A percentile compares a stretch with the other conserved stretches of the same genome.
These are phyloP conservation scores for Nymphaea thermarum DNA, from an alignment of 164 flowering plant species.

Conservation along the genomic window DNA sequence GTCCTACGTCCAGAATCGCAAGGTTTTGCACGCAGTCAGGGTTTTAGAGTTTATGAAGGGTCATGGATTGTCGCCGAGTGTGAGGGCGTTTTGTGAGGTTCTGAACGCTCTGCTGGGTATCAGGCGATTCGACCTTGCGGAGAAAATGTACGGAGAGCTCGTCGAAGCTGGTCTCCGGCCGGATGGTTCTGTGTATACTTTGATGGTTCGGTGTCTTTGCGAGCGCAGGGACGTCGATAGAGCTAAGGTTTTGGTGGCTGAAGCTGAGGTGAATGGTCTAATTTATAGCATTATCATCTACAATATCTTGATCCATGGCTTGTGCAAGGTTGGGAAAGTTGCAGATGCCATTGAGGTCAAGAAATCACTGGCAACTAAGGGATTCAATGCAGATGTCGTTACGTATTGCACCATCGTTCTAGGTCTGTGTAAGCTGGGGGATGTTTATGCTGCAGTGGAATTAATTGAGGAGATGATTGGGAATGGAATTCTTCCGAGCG, in stretches of 20 bases:
- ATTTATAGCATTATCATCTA: constrained; percentile 39
- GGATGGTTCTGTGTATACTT: constrained; percentile 43
- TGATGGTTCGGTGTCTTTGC: constrained; percentile 51
- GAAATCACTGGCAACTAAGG: constrained; percentile 30
- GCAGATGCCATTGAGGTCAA: constrained; percentile 62
- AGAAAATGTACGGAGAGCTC: constrained; percentile 40
- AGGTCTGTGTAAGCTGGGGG: constrained; percentile 52
- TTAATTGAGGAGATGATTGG: constrained; percentile 60
- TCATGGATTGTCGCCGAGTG: constrained; percentile 34
- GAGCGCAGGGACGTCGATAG: constrained; percentile 45
- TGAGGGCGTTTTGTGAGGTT: constrained; percentile 52
- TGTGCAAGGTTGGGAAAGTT: constrained; percentile 45
- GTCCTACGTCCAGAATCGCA: constrained; percentile 33
- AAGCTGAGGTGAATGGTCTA: constrained; percentile 37
- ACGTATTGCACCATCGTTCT: constrained; percentile 66
- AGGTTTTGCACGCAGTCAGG: constrained; percentile 35
- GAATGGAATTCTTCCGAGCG: constrained; percentile 57
- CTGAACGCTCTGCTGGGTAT: constrained; percentile 46
- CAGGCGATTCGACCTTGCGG: constrained; percentile 42
- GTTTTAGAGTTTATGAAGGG: constrained; percentile 36
- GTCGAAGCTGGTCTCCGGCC: constrained; percentile 25
- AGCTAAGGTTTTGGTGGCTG: constrained; percentile 32
- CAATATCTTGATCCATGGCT: constrained; percentile 69
- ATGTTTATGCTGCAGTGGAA: constrained; percentile 25
- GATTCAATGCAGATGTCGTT: constrained; percentile 51